Evolutionary conservation across 164 flowering plant genomes (phyloP), one percentile per base, ranked within the genome.

Genomic region (Dillenia suffruticosa): DNA sequence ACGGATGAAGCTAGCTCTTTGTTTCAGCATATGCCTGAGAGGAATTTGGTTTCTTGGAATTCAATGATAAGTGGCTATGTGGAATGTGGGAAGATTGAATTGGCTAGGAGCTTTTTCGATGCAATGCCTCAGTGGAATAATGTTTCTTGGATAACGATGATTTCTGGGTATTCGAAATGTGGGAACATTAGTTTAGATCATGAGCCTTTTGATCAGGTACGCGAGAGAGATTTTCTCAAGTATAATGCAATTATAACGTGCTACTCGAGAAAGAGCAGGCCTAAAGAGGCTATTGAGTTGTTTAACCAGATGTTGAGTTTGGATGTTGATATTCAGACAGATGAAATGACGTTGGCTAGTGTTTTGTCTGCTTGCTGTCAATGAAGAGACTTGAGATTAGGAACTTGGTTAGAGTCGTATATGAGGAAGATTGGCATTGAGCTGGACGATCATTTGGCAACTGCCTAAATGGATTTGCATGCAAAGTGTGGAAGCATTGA

Each of bases 231-330:
- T 62, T 51, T 58, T 45, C 17, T 64, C 8, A 3, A 67, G 9
- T 80, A 73, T 69, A 80, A 80, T 68, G 74, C 84, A 32, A 75
- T 80, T 76, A 78, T 80, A 19, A 68, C 82, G 17, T 80, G 84
- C 55, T 78, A 63, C 54, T 70, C 82, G 10, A 78, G 78, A 56
- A 78, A 80, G 15, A 68, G 74, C 54, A 68, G 59, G 32, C 71
- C 78, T 3, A 75, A 69, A 49, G 81, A 80, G 65, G 84, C 82
- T 8, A 52, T 80, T 53, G 59, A 64, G 44, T 50, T 80, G 50
- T 80, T 73, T 46, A 63, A 76, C 19, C 61, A 69, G 43, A 75
- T 80, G 82, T 59, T 46, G 53, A 47, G 66, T 49, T 67, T 44
- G 16, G 47, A 62, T 57, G 66, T 48, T 6, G 50, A 61, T 13